These are phyloP conservation scores for Geosiphon pyriformis DNA, from an alignment of 192 early-diverging fungal genomes.

Conservation along the genomic window DNA sequence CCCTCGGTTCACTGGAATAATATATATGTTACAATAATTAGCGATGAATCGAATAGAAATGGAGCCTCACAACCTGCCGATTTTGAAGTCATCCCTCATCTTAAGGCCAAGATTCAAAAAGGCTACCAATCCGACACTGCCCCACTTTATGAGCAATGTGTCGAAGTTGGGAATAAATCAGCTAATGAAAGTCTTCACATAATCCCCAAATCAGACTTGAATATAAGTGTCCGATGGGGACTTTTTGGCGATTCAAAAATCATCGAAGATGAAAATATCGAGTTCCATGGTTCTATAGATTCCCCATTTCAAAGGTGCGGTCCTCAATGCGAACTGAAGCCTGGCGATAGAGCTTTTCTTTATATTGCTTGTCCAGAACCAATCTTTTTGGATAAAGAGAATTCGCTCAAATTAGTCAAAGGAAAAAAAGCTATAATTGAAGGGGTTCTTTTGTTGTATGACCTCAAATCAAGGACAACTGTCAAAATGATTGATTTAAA, in stretches of 20 bases:
- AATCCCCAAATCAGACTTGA: conserved; percentile 29
- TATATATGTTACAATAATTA: neutral
- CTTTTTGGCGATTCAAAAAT: conserved; percentile 19
- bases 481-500: conserved; percentile 59
- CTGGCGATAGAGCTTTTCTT: conserved; percentile 42
- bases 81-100: neutral
- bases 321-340: conserved; percentile 36
- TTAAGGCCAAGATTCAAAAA: conserved; percentile 25
- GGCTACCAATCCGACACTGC: neutral
- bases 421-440: conserved; percentile 50
- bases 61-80: neutral
- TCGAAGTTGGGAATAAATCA: conserved; percentile 20
- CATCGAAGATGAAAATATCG: conserved; percentile 19
- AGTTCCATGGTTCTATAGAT: conserved; percentile 1
- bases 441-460: conserved; percentile 60
- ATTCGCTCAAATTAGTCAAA: conserved; percentile 30
- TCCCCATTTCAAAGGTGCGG: conserved; percentile 34
- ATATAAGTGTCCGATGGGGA: conserved; percentile 27
- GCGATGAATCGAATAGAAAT: neutral
- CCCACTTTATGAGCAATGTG: conserved; percentile 20
- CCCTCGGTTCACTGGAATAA: conserved; percentile 16
- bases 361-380: conserved; percentile 52
- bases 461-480: conserved; percentile 41
- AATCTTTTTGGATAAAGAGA: conserved; percentile 27
- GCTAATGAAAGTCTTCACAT: conserved; percentile 19